Conservation (phyloP, 2,329 filamentous ascomycete species). For the Xylariomycetidae sp. region DNA sequence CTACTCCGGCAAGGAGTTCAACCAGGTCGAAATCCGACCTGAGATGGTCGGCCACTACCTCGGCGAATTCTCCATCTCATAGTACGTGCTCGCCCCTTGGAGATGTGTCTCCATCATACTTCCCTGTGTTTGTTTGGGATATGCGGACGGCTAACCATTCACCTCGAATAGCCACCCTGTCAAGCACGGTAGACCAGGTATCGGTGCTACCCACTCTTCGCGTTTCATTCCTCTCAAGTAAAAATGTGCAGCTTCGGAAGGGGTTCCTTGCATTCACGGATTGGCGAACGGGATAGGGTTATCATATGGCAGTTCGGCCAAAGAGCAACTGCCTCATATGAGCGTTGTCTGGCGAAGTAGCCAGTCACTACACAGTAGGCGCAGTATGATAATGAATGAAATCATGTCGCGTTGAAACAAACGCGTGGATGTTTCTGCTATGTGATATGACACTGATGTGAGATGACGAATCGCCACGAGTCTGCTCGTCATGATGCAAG, state of each 20-base stretch:
- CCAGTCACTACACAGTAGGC: conserved; percentile 37
- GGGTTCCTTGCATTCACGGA: conserved; percentile 1
- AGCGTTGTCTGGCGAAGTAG: too few relatives aligned
- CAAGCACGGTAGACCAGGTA: conserved; percentile 99
- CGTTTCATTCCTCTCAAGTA: conserved; percentile 99
- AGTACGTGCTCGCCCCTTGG: conserved; percentile 63
- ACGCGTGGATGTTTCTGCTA: too few relatives aligned
- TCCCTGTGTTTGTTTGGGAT: not conserved
- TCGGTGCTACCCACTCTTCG: conserved; percentile 99
- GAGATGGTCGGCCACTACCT: conserved; percentile 99
- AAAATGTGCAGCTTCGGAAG: conserved; percentile 6
- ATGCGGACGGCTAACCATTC: conserved; percentile 41
- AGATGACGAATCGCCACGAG: too few relatives aligned
- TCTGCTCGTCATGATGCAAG: too few relatives aligned
- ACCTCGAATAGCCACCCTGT: conserved; percentile 78
- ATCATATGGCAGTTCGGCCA: conserved; percentile 39
- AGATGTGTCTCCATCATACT: not conserved
- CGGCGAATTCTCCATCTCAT: conserved; percentile 99
- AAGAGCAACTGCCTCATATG: not conserved
- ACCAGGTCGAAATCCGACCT: conserved; percentile 99
- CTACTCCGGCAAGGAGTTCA: conserved; percentile 99
- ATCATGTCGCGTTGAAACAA: conserved; percentile 25
- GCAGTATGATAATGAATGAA: conserved; percentile 43
- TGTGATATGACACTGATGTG: too few relatives aligned
- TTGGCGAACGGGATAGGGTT: conserved; percentile 57